Evolutionary conservation across 192 early-diverging fungal genomes (phyloP).

Genomic region (Gaertneriomyces sp.): DNA sequence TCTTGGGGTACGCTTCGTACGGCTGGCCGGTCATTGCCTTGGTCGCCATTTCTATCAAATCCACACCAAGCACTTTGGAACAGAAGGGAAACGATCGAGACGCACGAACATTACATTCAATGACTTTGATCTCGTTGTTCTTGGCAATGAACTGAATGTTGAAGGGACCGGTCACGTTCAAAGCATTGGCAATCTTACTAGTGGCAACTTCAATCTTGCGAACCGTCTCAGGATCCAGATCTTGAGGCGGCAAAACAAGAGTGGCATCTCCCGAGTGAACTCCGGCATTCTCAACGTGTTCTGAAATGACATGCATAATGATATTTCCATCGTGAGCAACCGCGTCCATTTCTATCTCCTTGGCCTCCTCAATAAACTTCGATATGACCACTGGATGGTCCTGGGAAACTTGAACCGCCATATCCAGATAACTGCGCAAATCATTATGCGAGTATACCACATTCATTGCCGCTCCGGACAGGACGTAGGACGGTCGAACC

Average conservation of each 20-base stretch:
- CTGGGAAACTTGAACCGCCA: conserved; percentile 89
- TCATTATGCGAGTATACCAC: conserved; percentile 84
- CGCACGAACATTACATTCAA: conserved; percentile 98
- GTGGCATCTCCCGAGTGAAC: conserved; percentile 99
- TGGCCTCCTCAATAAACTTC: conserved; percentile 97
- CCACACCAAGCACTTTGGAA: conserved; percentile 91
- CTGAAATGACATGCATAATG: conserved; percentile 90
- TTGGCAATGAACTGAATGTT: conserved; percentile 99
- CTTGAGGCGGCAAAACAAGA: conserved; percentile 89
- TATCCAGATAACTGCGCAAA: conserved; percentile 76
- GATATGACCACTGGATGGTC: conserved; percentile 96
- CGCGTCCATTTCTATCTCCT: conserved; percentile 99
- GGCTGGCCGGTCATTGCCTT: conserved; percentile 85
- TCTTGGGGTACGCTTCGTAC: conserved; percentile 72
- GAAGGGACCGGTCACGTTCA: conserved; percentile 95
- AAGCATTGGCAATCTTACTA: conserved; percentile 83
- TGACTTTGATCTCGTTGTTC: conserved; percentile 99
- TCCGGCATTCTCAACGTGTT: conserved; percentile 99
- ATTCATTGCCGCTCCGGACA: conserved; percentile 99
- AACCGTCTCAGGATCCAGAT: conserved; percentile 91
- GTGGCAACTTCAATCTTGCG: conserved; percentile 89
- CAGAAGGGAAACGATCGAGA: conserved; percentile 97
- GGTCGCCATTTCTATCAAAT: conserved; percentile 97
- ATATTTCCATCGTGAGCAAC: conserved; percentile 91
- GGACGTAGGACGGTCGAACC: conserved; percentile 95